Conservation (phyloP, 805 yeast genomes). For the Schwanniomyces occidentalis region DNA sequence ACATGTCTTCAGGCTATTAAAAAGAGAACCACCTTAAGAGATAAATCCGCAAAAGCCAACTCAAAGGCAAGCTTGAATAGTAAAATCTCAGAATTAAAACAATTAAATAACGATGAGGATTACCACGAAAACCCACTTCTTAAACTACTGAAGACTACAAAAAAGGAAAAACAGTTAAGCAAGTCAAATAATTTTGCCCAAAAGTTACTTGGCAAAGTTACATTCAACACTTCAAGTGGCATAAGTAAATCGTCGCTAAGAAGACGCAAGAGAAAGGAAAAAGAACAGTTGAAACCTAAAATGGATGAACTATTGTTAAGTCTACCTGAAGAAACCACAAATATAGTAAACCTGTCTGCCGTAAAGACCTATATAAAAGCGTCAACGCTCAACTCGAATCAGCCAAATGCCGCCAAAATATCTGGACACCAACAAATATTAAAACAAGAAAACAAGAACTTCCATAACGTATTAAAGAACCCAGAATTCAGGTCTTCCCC, state of each 20-base stretch:
- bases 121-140: slow-evolving; percentile 49
- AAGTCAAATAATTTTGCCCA: slow-evolving; percentile 40
- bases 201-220: slow-evolving; percentile 24
- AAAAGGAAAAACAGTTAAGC: slow-evolving; percentile 50
- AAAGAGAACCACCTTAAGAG: slow-evolving; percentile 37
- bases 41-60: slow-evolving; percentile 24
- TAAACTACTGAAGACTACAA: slow-evolving; percentile 52
- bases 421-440: slow-evolving; percentile 50
- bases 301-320: slow-evolving; percentile 62
- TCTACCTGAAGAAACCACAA: slow-evolving; percentile 38
- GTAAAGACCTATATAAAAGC: slow-evolving; percentile 18
- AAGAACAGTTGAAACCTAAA: slow-evolving; percentile 65
- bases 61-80: slow-evolving; percentile 18
- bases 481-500: slow-evolving; percentile 58
- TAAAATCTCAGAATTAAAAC: slow-evolving; percentile 28
- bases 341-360: slow-evolving; percentile 12
- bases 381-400: slow-evolving; percentile 31
- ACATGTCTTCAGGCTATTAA: slow-evolving; percentile 24
- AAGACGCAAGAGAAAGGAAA: slow-evolving; percentile 59
- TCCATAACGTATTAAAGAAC: slow-evolving; percentile 57
- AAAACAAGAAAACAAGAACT: slow-evolving; percentile 56
- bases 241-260: slow-evolving; percentile 67
- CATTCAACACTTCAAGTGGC: slow-evolving; percentile 40
- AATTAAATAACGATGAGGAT: slow-evolving; percentile 14
- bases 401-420: slow-evolving; percentile 51